Evolutionary conservation across 2,329 filamentous ascomycete genomes (phyloP).

Genomic region (Trematosphaeria pertusa): DNA sequence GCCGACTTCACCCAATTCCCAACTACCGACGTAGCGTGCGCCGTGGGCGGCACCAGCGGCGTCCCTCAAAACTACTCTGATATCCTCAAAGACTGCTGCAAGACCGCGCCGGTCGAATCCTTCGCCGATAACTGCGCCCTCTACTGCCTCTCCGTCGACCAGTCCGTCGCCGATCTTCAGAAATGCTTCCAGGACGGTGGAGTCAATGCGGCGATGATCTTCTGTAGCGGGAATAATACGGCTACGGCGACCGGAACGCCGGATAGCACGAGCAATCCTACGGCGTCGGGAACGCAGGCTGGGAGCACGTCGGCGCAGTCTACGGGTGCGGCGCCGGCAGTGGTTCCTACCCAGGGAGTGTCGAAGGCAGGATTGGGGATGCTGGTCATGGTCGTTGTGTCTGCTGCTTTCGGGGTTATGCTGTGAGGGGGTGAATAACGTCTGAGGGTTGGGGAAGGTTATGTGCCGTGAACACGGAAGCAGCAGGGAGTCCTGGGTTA

Average conservation of each 20-base stretch:
- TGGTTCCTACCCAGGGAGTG: conserved; percentile 21
- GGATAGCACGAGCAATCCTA: conserved; percentile 16
- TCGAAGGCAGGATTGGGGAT: conserved; percentile 39
- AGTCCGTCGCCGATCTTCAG: conserved; percentile 34
- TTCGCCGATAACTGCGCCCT: conserved; percentile 38
- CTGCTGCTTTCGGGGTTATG: conserved; percentile 34
- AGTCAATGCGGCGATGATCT: conserved; percentile 26
- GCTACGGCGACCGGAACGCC: conserved; percentile 36
- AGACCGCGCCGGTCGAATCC: conserved; percentile 35
- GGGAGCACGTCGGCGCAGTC: conserved; percentile 9
- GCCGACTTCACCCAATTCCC: conserved; percentile 35
- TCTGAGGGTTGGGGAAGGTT: too few relatives aligned
- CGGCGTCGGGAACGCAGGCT: conserved; percentile 7
- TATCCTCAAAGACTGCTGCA: conserved; percentile 39
- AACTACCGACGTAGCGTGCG: conserved; percentile 36
- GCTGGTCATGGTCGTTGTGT: conserved; percentile 34
- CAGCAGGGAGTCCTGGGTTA: too few relatives aligned
- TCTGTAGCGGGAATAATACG: conserved; percentile 34
- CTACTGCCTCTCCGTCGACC: conserved; percentile 38
- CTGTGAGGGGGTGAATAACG: conserved; percentile 31
- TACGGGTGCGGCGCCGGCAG: conserved; percentile 22
- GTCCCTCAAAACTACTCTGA: conserved; percentile 33
- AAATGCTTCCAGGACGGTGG: conserved; percentile 38
- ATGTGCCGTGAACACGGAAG: too few relatives aligned
- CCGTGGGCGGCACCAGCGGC: conserved; percentile 29